phyloP scores from a whole-genome alignment of 2,329 filamentous ascomycete species.

The Apiospora arundinis region DNA sequence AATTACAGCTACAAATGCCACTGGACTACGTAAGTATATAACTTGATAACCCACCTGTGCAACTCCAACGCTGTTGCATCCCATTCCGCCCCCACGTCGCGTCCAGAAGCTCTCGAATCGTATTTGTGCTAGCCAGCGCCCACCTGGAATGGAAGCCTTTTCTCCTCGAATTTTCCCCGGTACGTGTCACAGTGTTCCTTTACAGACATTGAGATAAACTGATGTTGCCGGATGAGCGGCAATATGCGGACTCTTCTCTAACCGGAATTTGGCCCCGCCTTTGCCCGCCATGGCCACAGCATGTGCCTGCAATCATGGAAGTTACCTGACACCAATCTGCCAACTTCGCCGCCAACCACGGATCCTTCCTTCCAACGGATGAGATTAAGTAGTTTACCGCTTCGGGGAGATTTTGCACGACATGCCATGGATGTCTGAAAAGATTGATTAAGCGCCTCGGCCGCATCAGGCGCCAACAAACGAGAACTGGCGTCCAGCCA shows the following conservation, averaged over 20 bases:
- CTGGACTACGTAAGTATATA: background rate
- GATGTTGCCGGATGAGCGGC: background rate
- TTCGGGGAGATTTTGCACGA: background rate
- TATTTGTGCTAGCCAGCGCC: background rate
- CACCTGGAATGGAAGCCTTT: background rate
- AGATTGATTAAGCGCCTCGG: background rate
- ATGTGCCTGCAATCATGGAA: background rate
- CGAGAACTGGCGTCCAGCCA: background rate
- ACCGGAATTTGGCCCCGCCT: background rate
- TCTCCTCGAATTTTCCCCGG: background rate
- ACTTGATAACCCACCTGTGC: background rate
- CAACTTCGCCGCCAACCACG: background rate
- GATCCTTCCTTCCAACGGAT: background rate
- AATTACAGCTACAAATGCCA: background rate
- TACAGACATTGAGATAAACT: background rate
- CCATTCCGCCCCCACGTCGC: background rate
- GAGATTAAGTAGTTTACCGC: background rate
- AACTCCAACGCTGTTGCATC: background rate
- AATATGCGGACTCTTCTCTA: background rate
- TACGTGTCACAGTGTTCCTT: background rate
- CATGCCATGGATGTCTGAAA: background rate
- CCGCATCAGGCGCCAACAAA: slow-evolving; percentile 9
- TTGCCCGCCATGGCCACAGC: background rate
- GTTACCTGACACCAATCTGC: background rate
- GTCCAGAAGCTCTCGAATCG: background rate